Evolutionary conservation across 2,329 filamentous ascomycete species (phyloP).

Genomic region (Diaporthe sp.): DNA sequence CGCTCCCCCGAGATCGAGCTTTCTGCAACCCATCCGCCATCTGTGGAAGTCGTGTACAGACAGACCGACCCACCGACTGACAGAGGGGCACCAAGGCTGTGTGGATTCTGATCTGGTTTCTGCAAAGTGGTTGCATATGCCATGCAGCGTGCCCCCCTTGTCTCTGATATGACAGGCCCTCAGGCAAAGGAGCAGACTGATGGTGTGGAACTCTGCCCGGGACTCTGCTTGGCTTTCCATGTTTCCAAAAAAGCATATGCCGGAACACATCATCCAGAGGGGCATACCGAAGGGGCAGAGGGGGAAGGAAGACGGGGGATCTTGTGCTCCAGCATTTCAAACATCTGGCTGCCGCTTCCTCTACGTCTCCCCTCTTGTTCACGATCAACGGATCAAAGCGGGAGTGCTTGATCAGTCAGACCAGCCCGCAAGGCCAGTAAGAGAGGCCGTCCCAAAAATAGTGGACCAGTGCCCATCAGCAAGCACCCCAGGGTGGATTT

Average conservation of each 20-base stretch:
- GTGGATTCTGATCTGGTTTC: conserved; percentile 34
- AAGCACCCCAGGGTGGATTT: not conserved
- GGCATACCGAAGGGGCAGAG: not conserved
- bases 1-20: not conserved
- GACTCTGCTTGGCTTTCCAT: conserved; percentile 21
- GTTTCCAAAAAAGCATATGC: conserved; percentile 35
- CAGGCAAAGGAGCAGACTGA: not conserved
- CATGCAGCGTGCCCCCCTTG: conserved; percentile 22
- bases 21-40: not conserved
- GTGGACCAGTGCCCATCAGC: not conserved
- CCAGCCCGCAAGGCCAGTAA: not conserved
- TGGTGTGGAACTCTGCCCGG: conserved; percentile 26
- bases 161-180: conserved; percentile 24
- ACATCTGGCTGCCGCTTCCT: conserved; percentile 5
- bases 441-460: conserved; percentile 26
- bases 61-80: not conserved
- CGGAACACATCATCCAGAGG: conserved; percentile 22
- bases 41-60: not conserved
- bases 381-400: not conserved
- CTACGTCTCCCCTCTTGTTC: not conserved
- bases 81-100: not conserved
- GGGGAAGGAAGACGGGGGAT: not conserved
- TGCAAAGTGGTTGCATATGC: conserved; percentile 35
- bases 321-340: not conserved
- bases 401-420: conserved; percentile 14